These are phyloP conservation scores for Capillidium rhysosporum DNA, from an alignment of 371 early-diverging fungal genomes.

Conservation along the genomic window DNA sequence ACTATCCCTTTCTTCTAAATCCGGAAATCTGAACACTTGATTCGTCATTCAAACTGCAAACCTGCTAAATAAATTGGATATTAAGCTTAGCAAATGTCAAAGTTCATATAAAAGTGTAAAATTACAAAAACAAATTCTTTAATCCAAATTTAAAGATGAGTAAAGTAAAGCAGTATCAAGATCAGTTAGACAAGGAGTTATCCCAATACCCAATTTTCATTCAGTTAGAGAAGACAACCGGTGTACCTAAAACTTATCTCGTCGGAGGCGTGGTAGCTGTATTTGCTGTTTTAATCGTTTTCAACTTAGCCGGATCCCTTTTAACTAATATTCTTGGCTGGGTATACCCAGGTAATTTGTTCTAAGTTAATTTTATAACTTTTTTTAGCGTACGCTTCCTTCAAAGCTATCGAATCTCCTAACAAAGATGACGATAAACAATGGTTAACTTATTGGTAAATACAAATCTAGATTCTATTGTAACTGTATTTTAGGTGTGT, in stretches of 20 bases:
- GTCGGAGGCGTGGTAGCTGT: slow-evolving; percentile 34
- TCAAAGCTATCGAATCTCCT: slow-evolving; percentile 72
- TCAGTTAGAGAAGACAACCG: slow-evolving; percentile 43
- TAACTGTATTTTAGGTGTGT: slow-evolving; percentile 34
- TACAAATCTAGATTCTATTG: not conserved
- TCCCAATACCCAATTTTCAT: slow-evolving; percentile 34
- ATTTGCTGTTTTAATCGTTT: slow-evolving; percentile 51
- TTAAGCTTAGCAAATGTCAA: too few relatives aligned
- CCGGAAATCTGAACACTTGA: too few relatives aligned
- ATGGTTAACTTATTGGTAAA: slow-evolving; percentile 65
- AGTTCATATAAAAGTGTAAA: too few relatives aligned
- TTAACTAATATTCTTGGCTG: slow-evolving; percentile 70
- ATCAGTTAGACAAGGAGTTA: slow-evolving; percentile 51
- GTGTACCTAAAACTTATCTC: slow-evolving; percentile 66
- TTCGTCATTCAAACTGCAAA: too few relatives aligned
- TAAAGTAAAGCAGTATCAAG: slow-evolving; percentile 19
- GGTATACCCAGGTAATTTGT: slow-evolving; percentile 49
- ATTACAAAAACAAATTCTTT: too few relatives aligned
- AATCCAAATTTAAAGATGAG: slow-evolving; percentile 11
- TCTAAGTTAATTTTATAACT: not conserved
- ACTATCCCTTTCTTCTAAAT: too few relatives aligned
- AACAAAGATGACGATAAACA: slow-evolving; percentile 67
- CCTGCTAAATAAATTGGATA: too few relatives aligned
- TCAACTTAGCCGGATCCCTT: slow-evolving; percentile 68
- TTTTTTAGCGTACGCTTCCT: slow-evolving; percentile 58